Evolutionary conservation across 2,329 filamentous ascomycete species (phyloP), one percentile per base, ranked within the genome.

Genomic region (Pyricularia sp.): DNA sequence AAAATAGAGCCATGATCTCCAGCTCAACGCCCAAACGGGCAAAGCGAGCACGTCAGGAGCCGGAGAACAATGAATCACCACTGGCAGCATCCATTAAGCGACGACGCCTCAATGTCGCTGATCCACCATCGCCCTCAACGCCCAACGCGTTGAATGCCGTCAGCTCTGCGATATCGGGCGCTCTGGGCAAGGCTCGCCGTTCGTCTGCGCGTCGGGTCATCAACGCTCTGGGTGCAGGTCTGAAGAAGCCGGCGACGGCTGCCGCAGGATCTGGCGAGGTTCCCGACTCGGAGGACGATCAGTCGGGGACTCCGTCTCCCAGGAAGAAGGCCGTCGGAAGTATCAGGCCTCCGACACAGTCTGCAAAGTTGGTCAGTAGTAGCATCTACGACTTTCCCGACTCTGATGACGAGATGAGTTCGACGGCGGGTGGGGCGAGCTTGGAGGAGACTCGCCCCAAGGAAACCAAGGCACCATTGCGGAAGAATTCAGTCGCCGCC

Each of bases 261-360:
- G 10, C 26, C 12, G 17, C 26, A 26, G 59, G 25, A n/a, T 25
- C 66, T 25, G 72, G 72, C 58, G 75, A 75, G 17, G 68, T 74
- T 26, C 73, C 75, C 17, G 71, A 71, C n/a, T 74, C 72, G 2
- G 72, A 72, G 25, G 72, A 74, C 12, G 73, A 75, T 66, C 55
- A 59, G 10, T 28, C 31, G 55, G 55, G 31, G 14, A 23, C 28
- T 7, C 31, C 64, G 20, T 61, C 68, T 4, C 36, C 42, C n/a
- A 23, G 42, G 42, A 65, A 42, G 12, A 66, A 42, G 28, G 26
- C 28, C 25, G 42, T 12, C 23, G 5, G 25, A 65, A 68, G 11
- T 23, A 64, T 14, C 36, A 25, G 50, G 23, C 36, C 14, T 23
- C 9, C 33, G 42, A 17, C 58, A 59, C 26, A 42, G 59, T 65